Conservation (phyloP, 352 stramenopile genomes). For the Phytophthora tentaculata region DNA sequence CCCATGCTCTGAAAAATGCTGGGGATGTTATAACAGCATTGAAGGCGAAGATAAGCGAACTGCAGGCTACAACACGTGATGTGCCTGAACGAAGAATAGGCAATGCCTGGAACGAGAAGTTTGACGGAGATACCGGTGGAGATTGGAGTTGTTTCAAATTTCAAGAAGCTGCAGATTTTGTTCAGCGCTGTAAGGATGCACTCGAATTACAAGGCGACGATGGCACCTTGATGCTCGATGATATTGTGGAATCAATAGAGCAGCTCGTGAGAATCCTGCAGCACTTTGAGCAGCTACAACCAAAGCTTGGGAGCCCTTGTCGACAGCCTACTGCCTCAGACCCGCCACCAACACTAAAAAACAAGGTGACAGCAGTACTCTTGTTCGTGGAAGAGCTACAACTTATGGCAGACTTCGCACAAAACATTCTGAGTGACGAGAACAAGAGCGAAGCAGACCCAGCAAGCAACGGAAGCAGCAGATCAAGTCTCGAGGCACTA, state of each 20-base stretch:
- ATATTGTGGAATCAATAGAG: slow-evolving; percentile 39
- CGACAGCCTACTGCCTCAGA: slow-evolving; percentile 14
- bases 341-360: slow-evolving; percentile 28
- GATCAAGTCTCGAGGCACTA: slow-evolving; percentile 41
- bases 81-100: slow-evolving; percentile 49
- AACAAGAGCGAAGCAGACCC: slow-evolving; percentile 18
- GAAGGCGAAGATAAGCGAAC: slow-evolving; percentile 11
- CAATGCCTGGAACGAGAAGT: slow-evolving; percentile 57
- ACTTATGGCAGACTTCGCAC: slow-evolving; percentile 62
- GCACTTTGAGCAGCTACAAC: slow-evolving; percentile 45
- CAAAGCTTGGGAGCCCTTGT: slow-evolving; percentile 38
- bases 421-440: slow-evolving; percentile 66
- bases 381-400: slow-evolving; percentile 68
- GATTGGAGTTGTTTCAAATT: background rate
- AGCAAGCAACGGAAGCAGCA: slow-evolving; percentile 55
- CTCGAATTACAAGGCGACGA: slow-evolving; percentile 18
- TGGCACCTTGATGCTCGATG: slow-evolving; percentile 8
- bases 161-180: slow-evolving; percentile 30
- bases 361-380: slow-evolving; percentile 45
- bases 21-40: slow-evolving; percentile 6
- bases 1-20: slow-evolving; percentile 6
- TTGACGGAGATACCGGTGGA: background rate
- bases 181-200: slow-evolving; percentile 29
- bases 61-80: slow-evolving; percentile 19
- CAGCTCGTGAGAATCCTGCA: slow-evolving; percentile 54